phyloP scores from a whole-genome alignment of 306 rosid genomes.

The Prunus mongolica region DNA sequence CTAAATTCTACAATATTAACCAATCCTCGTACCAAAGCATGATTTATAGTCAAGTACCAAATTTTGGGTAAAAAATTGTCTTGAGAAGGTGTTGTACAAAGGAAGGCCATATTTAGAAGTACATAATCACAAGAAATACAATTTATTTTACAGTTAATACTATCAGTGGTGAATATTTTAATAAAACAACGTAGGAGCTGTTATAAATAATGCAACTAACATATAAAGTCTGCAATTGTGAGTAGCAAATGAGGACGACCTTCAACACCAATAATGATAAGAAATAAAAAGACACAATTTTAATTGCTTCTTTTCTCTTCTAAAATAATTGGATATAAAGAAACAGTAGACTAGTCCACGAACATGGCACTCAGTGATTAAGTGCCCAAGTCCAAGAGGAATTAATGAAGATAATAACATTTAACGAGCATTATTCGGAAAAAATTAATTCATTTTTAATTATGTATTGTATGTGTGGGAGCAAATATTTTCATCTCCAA shows the following conservation, averaged over 20 bases:
- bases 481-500: no score
- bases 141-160: not conserved
- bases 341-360: not conserved
- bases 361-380: not conserved
- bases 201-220: not conserved
- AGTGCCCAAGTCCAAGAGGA: not conserved
- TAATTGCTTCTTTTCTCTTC: not conserved
- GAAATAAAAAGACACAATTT: not conserved
- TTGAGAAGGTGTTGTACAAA: not conserved
- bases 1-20: not conserved
- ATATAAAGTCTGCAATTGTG: not conserved
- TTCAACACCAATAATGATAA: not conserved
- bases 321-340: not conserved
- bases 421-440: no score
- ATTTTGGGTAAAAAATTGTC: not conserved
- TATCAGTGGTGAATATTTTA: not conserved
- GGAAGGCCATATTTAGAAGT: not conserved
- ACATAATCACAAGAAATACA: not conserved
- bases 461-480: no score
- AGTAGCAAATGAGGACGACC: not conserved
- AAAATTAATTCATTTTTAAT: no score
- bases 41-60: not conserved
- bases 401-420: not conserved
- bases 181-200: not conserved
- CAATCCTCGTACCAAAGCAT: not conserved